Conservation (phyloP, 495 filamentous ascomycete genomes). For the Hamigera avellanea region DNA sequence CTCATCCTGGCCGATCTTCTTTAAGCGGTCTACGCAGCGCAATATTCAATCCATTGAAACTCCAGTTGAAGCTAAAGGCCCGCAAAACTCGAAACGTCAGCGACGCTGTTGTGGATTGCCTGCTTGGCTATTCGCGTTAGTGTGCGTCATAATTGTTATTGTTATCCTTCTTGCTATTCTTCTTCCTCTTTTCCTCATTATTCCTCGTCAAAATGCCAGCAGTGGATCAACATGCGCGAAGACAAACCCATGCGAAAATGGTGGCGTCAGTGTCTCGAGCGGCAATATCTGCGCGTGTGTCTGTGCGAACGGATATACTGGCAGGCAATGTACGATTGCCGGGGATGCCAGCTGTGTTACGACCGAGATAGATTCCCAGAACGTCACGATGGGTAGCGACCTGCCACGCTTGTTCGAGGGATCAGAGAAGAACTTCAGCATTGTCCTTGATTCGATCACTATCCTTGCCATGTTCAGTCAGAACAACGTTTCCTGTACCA, state of each 20-base stretch:
- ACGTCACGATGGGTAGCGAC: conserved; percentile 69
- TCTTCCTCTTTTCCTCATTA: conserved; percentile 73
- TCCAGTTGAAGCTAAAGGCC: conserved; percentile 7
- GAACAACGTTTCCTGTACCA: conserved; percentile 60
- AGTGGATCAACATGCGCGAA: conserved; percentile 37
- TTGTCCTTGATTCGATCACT: conserved; percentile 52
- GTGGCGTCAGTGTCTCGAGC: conserved; percentile 60
- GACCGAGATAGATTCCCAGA: conserved; percentile 45
- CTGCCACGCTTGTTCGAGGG: conserved; percentile 60
- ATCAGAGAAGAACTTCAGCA: conserved; percentile 57
- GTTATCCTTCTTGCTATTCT: conserved; percentile 79
- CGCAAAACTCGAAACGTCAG: conserved; percentile 5
- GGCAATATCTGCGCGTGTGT: conserved; percentile 67
- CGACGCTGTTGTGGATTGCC: conserved; percentile 72
- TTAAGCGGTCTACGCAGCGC: conserved; percentile 23
- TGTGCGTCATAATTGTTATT: conserved; percentile 56
- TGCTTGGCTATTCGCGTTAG: conserved; percentile 61
- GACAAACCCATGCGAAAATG: conserved; percentile 57
- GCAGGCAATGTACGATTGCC: conserved; percentile 53
- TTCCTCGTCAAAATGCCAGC: conserved; percentile 42
- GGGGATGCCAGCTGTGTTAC: conserved; percentile 62
- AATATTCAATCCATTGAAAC: conserved; percentile 19
- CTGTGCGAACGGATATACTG: conserved; percentile 77
- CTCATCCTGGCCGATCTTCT: conserved; percentile 31
- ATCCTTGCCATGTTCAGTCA: conserved; percentile 69